A percentile compares a stretch with the other conserved stretches of the same genome.
phyloP scores from a whole-genome alignment of 1,139 yeast genomes.

The Saccharomyces hybrid region DNA sequence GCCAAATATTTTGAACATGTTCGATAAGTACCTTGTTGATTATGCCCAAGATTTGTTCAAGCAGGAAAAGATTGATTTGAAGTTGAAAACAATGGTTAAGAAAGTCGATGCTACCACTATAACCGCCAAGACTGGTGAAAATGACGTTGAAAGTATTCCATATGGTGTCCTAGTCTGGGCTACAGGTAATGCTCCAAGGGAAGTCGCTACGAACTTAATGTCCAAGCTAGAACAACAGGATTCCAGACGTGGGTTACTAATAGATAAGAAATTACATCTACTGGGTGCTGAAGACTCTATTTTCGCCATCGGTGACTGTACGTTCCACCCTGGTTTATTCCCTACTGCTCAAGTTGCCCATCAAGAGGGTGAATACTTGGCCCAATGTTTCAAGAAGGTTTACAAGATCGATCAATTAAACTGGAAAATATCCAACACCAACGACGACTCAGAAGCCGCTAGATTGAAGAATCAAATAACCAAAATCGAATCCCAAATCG shows the following conservation, averaged over 20 bases:
- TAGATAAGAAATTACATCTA: constrained; percentile 74
- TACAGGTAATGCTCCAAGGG: constrained; percentile 90
- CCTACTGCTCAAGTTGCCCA: constrained; percentile 98
- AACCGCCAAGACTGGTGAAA: constrained; percentile 58
- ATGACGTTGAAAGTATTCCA: constrained; percentile 55
- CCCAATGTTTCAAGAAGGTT: constrained; percentile 58
- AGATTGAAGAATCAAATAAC: constrained; percentile 32
- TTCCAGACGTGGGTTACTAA: constrained; percentile 83
- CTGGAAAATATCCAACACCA: constrained; percentile 36
- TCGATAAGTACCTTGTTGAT: constrained; percentile 73
- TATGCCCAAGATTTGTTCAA: constrained; percentile 78
- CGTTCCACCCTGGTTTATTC: constrained; percentile 76
- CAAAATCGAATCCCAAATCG: constrained; percentile 36
- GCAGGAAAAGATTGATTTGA: constrained; percentile 70
- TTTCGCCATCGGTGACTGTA: constrained; percentile 91
- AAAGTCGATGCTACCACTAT: constrained; percentile 65
- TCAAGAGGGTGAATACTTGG: constrained; percentile 85
- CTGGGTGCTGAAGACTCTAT: constrained; percentile 72
- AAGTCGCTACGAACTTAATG: constrained; percentile 61
- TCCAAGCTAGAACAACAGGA: constrained; percentile 64
- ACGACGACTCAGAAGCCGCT: constrained; percentile 31
- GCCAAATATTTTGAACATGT: constrained; percentile 84
- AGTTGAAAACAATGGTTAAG: constrained; percentile 82
- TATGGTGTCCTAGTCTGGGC: constrained; percentile 96
- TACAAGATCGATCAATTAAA: constrained; percentile 62